Evolutionary conservation across 768 basidiomycete species (phyloP), one percentile per base, ranked within the genome.

Genomic region (Punctularia strigosozonata): DNA sequence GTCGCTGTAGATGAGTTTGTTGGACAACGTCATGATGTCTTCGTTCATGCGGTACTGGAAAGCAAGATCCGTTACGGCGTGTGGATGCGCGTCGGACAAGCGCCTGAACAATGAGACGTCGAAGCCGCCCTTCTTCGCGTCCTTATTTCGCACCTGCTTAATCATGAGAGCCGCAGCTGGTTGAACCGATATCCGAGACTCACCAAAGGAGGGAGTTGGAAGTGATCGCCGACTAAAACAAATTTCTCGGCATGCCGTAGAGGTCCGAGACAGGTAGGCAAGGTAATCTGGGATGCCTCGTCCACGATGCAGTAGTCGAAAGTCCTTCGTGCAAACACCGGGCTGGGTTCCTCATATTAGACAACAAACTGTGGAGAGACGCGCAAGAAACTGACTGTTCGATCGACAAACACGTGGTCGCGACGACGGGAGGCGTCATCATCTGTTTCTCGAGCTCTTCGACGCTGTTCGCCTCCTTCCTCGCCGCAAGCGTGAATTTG

Each of bases 241-340:
- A 97, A 99, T 30, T 71, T 87, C 37, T 90, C 73, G 2, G 92
- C 90, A 50, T 81, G 87, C 1, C 91, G 77, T 3, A 98, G 63
- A 1, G 95, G 95, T 4, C 95, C 95, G 1, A 98, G 65, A 50
- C 90, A 97, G 0, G 91, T 94, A 0, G 95, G 95, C 2, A 98
- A 59, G 0, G 95, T 98, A 46, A 97, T 91, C 54, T 98, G 94
- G 0, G 95, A 97, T 0, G 95, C 95, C 56, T 99, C 95, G 45
- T 98, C 95, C 14, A 99, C 82, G 40, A 99, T 95, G 60, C 94
- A 98, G 50, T 88, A 91, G 54, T 99, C 91, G 51, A 98, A 99
- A 17, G 62, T 76, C 5, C 94, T 71, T 7, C 83, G 74, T 34
- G 71, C 69, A 58, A 99, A 98, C 5, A 99, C 51, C 0, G 90